Conservation (phyloP, 2,329 filamentous ascomycete genomes). For the Ciborinia camelliae region DNA sequence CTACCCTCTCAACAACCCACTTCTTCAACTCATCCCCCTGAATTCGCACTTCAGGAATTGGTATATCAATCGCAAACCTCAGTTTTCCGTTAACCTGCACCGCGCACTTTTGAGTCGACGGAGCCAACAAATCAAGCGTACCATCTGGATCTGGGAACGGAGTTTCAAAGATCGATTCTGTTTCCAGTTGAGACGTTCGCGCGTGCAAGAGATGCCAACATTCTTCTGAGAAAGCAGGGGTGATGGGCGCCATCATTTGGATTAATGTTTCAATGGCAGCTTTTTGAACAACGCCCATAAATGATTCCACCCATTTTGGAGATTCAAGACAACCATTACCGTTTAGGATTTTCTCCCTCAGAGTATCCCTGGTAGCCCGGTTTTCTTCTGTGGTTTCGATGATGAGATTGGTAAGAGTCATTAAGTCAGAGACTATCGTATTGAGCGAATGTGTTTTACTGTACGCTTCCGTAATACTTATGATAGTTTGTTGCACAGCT, state of each 20-base stretch:
- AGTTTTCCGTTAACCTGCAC: conserved; percentile 81
- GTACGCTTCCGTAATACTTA: conserved; percentile 65
- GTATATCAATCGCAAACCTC: conserved; percentile 64
- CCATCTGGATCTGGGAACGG: conserved; percentile 59
- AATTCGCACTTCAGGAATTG: conserved; percentile 46
- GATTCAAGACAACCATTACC: too few relatives aligned
- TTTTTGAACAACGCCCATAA: conserved; percentile 36
- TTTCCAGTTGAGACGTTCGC: neutral
- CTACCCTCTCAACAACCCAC: conserved; percentile 61
- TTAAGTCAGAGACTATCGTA: conserved; percentile 79
- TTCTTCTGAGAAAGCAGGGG: conserved; percentile 78
- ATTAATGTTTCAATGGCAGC: conserved; percentile 49
- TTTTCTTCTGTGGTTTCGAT: conserved; percentile 41
- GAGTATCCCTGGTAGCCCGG: conserved; percentile 21
- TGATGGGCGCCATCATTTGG: conserved; percentile 73
- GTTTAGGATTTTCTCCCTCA: neutral
- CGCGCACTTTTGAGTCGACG: conserved; percentile 54
- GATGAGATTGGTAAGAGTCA: conserved; percentile 72
- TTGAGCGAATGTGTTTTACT: conserved; percentile 73
- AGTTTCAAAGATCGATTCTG: conserved; percentile 42
- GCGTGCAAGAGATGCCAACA: conserved; percentile 53
- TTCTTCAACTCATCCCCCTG: conserved; percentile 47
- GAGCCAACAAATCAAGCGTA: conserved; percentile 48
- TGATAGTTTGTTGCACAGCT: conserved; percentile 63
- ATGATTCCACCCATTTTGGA: neutral